These are phyloP conservation scores for Dryas octopetala DNA, from an alignment of 306 rosid species.

Conservation along the genomic window DNA sequence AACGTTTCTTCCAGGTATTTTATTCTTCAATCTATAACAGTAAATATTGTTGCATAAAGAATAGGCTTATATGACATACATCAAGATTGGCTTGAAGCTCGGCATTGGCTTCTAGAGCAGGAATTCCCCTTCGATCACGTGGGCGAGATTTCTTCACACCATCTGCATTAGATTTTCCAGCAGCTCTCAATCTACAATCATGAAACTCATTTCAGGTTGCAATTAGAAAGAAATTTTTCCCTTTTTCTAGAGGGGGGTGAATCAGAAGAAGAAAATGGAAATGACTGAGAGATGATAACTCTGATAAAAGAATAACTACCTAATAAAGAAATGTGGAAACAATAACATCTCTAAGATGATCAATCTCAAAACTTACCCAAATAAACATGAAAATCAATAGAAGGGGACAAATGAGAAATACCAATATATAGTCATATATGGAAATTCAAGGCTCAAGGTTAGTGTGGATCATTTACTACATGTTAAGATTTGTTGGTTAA, in stretches of 20 bases:
- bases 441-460: slow-evolving; percentile 8
- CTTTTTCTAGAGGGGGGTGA: not conserved
- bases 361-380: not conserved
- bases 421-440: not conserved
- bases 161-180: slow-evolving; percentile 73
- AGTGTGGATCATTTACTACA: not conserved
- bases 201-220: slow-evolving; percentile 33
- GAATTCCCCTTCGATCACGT: slow-evolving; percentile 83
- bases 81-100: slow-evolving; percentile 94
- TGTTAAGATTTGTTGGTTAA: slow-evolving; percentile 16
- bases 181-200: slow-evolving; percentile 82
- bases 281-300: not conserved
- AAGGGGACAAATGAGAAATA: not conserved
- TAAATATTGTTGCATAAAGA: slow-evolving; percentile 9
- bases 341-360: not conserved
- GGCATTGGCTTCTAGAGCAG: slow-evolving; percentile 92
- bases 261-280: slow-evolving; percentile 2
- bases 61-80: slow-evolving; percentile 47
- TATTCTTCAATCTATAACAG: slow-evolving; percentile 1
- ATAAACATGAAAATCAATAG: not conserved
- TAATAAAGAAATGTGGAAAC: not conserved
- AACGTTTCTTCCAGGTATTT: not conserved
- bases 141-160: slow-evolving; percentile 80
- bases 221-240: not conserved
- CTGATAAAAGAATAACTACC: not conserved